Evolutionary conservation across 2,329 filamentous ascomycete genomes (phyloP), one percentile per base, ranked within the genome.

Genomic region (Aspergillus sp.): DNA sequence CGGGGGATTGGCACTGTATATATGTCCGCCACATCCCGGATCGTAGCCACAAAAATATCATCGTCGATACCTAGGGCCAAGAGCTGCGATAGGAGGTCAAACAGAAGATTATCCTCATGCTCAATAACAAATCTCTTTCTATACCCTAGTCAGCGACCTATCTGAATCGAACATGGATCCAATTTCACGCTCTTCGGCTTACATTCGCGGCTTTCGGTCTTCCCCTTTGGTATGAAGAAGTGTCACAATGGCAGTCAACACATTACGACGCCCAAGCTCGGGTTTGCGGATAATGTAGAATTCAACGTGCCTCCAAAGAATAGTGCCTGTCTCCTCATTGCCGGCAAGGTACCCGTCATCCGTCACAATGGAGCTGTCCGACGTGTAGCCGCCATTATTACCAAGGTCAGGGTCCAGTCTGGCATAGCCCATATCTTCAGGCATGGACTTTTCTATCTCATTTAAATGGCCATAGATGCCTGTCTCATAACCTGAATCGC

Each of bases 71-170:
- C 58, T 21, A 65, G 45, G 15, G 55, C 50, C 6, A 66, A 41
- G 4, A 66, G 57, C 40, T 65, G 55, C 6, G 23, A 44, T 25
- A 65, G 55, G 43, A 65, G 53, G 37, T 66, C 49, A 27, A 64
- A 59, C 14, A 65, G 51, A 14, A 59, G 52, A 12, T 64, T 64
- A 25, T 62, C 47, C 47, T 62, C 35, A 43, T 66, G 59, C 48
- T 62, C 31, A 23, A 64, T 57, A n/a, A 60, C 43, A 54, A 63
- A 65, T 43, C 52, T 61, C 61, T 66, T 65, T 19, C 63, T 66
- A 35, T 44, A 50, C 23, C 54, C 4, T 3, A 23, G 47, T 62
- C 41, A 64, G 52, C 41, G 54, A 14, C 21, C 25, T 27, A 27
- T 27, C 25, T 27, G 7, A 27, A 40, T 49, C 21, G n/a, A 55